Conservation (phyloP, 2,329 filamentous ascomycete species). For the Microdochium bolleyi region DNA sequence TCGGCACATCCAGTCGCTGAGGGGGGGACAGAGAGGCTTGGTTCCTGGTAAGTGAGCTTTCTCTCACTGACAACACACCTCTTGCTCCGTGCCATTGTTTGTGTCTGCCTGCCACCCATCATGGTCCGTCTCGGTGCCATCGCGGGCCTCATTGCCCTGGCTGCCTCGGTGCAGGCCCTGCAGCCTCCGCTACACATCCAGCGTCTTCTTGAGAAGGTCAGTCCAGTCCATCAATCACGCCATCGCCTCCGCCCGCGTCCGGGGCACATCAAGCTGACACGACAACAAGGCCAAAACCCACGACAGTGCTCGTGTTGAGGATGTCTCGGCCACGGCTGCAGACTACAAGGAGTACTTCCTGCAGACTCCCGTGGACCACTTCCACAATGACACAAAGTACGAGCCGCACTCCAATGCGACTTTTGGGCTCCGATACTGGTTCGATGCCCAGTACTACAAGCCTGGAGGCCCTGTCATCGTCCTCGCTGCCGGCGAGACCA, state of each 20-base stretch:
- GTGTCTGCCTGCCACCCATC: neutral
- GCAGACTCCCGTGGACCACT: slow-evolving; percentile 63
- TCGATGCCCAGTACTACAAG: slow-evolving; percentile 69
- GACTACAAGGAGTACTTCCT: slow-evolving; percentile 31
- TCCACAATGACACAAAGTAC: slow-evolving; percentile 71
- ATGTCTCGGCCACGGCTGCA: slow-evolving; percentile 1
- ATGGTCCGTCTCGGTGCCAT: slow-evolving; percentile 2
- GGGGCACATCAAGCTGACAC: slow-evolving; percentile 8
- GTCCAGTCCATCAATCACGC: neutral
- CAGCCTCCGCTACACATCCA: slow-evolving; percentile 1
- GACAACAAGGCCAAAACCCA: neutral
- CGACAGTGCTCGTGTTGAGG: neutral
- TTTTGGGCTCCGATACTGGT: slow-evolving; percentile 75
- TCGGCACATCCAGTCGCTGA: neutral
- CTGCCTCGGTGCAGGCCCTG: slow-evolving; percentile 1
- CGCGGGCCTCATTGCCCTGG: slow-evolving; percentile 2
- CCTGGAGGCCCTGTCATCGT: slow-evolving; percentile 75
- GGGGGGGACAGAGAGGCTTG: neutral
- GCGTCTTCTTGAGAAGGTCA: slow-evolving; percentile 1
- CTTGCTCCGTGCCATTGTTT: neutral
- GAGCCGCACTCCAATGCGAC: slow-evolving; percentile 63
- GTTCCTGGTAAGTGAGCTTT: neutral
- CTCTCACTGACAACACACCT: neutral
- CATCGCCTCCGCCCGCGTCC: neutral
- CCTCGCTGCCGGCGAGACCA: slow-evolving; percentile 64